Conservation (phyloP, 2,329 filamentous ascomycete genomes). For the Claviceps pusilla region DNA sequence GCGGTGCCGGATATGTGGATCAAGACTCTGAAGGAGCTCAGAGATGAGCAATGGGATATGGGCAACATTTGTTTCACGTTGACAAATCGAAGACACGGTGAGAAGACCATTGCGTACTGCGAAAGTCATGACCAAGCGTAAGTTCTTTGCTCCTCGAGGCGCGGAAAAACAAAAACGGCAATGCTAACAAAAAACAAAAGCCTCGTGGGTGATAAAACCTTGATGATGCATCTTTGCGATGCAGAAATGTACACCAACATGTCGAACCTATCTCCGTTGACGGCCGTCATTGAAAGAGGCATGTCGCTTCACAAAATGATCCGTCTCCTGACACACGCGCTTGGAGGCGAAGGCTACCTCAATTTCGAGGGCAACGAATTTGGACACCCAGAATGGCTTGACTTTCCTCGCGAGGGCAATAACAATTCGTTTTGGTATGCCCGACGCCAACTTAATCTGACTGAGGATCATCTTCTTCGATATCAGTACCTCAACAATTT, state of each 20-base stretch:
- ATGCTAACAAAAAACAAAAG: constrained; percentile 28
- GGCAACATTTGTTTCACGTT: constrained; percentile 70
- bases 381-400: constrained; percentile 95
- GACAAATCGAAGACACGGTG: constrained; percentile 82
- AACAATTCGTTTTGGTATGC: constrained; percentile 90
- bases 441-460: constrained; percentile 80
- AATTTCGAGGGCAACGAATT: constrained; percentile 99
- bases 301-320: constrained; percentile 97
- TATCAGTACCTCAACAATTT: constrained; percentile 91
- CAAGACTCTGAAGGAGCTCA: constrained; percentile 89
- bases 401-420: constrained; percentile 91
- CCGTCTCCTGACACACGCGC: constrained; percentile 73
- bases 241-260: constrained; percentile 97
- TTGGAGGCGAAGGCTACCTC: constrained; percentile 91
- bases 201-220: constrained; percentile 86
- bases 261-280: constrained; percentile 73
- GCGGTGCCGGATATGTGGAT: constrained; percentile 98
- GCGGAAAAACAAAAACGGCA: no score
- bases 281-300: constrained; percentile 75
- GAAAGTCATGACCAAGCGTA: constrained; percentile 97
- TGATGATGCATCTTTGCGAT: constrained; percentile 97
- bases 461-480: constrained; percentile 69
- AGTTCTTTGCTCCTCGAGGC: constrained; percentile 21
- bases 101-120: constrained; percentile 96
- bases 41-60: constrained; percentile 87